Base-by-base conservation (phyloP, 1,139 yeast species). In the Suhomyces anneliseae region DNA sequence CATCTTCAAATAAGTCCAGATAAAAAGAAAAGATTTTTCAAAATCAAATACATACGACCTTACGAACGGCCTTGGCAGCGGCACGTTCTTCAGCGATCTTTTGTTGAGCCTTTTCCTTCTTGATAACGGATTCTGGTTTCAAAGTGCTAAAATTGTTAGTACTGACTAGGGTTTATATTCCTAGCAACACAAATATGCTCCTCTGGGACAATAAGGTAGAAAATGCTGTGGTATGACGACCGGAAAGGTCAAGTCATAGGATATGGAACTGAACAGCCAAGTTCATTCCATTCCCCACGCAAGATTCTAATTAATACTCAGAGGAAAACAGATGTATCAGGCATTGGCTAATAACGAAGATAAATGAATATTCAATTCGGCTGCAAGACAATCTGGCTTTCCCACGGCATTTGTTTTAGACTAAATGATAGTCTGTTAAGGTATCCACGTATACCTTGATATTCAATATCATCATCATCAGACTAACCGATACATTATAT, bases 61-160 rank as follows among this genome's bases (percentile, higher is more conserved):
- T 84, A 79, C 95, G 86, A 64, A 85, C 90, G 68, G 78, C 83
- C 79, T 83, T 85, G 70, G 85, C 90, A 69, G 93, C 95, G 69
- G 92, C 89, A 74, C 89, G 84, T 78, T 87, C 84, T 70, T 85
- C 93, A 63, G 86, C 83, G 66, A 84, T 80, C 85, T 90, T 88
- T 74, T 87, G 87, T 72, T 85, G 82, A 78, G 92, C 87, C 85
- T 89, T 87, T 72, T 89, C 80, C 87, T 90, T 89, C 88, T 93
- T 93, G 78, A 89, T 81, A 72, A 88, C 89, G 70, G 97, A 81
- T 87, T 93, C 99, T 79, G 99, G 99, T 76, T 71, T 72, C 61
- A 72, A 71, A 59, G 82, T 69, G 60, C 80, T 75, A 61, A 24
- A 50, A 51, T 36, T 51, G 78, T 74, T 74, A 74, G 78, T 71